Base-by-base conservation (phyloP, 192 early-diverging fungal species). In the Dissophora ornata region DNA sequence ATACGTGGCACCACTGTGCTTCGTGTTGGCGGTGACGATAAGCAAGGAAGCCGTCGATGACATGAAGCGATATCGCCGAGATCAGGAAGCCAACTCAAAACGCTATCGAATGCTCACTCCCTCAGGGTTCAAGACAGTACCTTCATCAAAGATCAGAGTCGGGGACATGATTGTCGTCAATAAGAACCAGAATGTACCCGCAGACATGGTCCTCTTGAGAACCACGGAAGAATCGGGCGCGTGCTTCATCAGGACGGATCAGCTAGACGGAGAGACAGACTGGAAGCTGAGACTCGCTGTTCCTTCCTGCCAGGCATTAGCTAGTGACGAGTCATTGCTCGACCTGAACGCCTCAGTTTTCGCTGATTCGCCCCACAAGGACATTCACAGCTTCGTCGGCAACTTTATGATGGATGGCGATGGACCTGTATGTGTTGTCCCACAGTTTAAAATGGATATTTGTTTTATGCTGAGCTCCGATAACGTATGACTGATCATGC, bases 201-300 rank as follows among this genome's bases (percentile, higher is more conserved):
- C 96, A 11, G 97, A 98, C 75, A 88, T 95, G 82, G 83, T 98
- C 6, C 71, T 98, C 50, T 56, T 98, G 47, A 81, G 92, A 44
- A 96, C 97, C 7, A 90, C 89, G 10, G 95, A 98, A 61, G 65
- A 80, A 21, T 85, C 84, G 12, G 97, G 97, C 1, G 88, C 94
- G 12, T 96, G 93, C 61, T 98, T 98, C 84, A 96, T 98, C 74
- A 84, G 96, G 32, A 98, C 97, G 0, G 97, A 97, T 81, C 96
- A 98, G 74, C 84, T 98, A 28, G 97, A 98, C 61, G 97, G 97
- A 59, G 97, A 98, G 68, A 98, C 97, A 0, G 96, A 98, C 73
- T 97, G 96, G 96, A 98, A 98, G 82, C 81, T 98, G 62, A 83
- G 92, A 45, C 75, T 96, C 22, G 97, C 97, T 0, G 90, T 96